Base-by-base conservation (phyloP, 768 basidiomycete genomes). In the Termitomyces sp. region DNA sequence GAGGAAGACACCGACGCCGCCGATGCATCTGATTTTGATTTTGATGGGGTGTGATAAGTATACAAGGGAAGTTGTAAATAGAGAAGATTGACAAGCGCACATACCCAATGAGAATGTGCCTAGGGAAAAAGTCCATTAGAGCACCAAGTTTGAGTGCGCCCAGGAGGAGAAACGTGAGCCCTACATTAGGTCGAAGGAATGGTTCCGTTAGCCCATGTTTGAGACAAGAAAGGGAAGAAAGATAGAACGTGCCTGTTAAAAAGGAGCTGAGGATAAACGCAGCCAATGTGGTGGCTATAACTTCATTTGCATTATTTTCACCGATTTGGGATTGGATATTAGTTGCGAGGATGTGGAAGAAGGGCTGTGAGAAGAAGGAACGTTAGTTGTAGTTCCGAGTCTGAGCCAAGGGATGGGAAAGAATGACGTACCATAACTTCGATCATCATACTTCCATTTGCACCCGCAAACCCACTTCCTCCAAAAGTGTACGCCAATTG, bases 391-490 rank as follows among this genome's bases (percentile, higher is more conserved):
- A 30, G 30, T 7, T 30, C 30, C 3, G 3, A 30, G 24, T 26
- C 16, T 18, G 18, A 27, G 12, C 27, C 44, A 8, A 18, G 16
- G 14, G 26, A 14, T 45, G 16, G 26, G 26, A 2, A 45, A 55
- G 43, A 24, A 33, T 10, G 51, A 81, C 87, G 42, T 70, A 93
- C 91, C 63, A 98, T 94, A 13, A 95, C 93, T 74, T 98, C 96
- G 58, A 98, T 98, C 94, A 98, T 97, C 94, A 95, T 94, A 62
- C 91, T 93, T 13, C 92, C 92, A 72, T 93, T 95, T 2, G 89
- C 93, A 52, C 91, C 92, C 8, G 86, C 85, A 70, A 99, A 97
- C 27, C 86, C 87, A 64, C 90, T 94, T 6, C 91, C 96, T 5
- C 93, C 95, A 12, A 87, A 71, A 1, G 90, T 88, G 71, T 93